Percentiles rank a stretch among this genome's conserved stretches.
These are phyloP conservation scores for Vishniacozyma victoriae DNA, from an alignment of 768 basidiomycete species.

Conservation along the genomic window DNA sequence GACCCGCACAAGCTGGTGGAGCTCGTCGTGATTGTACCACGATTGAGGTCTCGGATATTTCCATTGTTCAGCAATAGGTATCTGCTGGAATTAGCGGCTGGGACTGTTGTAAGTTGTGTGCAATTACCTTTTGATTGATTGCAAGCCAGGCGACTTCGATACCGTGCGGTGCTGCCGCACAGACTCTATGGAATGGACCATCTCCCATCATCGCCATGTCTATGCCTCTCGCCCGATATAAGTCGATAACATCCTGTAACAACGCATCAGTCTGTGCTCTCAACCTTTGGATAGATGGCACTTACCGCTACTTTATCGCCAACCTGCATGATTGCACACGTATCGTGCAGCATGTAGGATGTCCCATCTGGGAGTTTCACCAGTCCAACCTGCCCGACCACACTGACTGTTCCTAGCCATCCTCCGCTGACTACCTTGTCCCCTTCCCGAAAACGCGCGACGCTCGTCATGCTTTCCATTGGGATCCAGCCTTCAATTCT, in stretches of 20 bases:
- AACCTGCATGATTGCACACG: background rate
- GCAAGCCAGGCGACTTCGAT: constrained; percentile 82
- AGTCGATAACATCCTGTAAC: no score
- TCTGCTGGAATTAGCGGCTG: constrained; percentile 53
- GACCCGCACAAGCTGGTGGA: no score
- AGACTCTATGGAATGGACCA: constrained; percentile 51
- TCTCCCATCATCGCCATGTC: no score
- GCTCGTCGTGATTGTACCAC: no score
- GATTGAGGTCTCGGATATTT: constrained; percentile 64
- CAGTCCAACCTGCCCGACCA: constrained; percentile 53
- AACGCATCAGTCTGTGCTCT: no score
- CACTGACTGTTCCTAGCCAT: constrained; percentile 86
- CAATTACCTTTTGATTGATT: constrained; percentile 77
- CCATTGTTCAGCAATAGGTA: constrained; percentile 57
- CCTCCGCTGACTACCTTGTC: constrained; percentile 76
- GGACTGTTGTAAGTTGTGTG: no score
- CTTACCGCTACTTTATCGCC: constrained; percentile 54
- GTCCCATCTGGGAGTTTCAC: background rate
- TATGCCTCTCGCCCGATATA: no score
- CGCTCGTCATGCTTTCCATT: constrained; percentile 56
- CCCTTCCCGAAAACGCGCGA: constrained; percentile 57
- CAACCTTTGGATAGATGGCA: constrained; percentile 69
- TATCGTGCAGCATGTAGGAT: background rate
- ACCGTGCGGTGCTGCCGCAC: constrained; percentile 67
- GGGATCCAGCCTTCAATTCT: constrained; percentile 61